A percentile compares a stretch with the other conserved stretches of the same genome.
phyloP scores from a whole-genome alignment of 2,329 filamentous ascomycete genomes.

The Colletotrichum sublineola region DNA sequence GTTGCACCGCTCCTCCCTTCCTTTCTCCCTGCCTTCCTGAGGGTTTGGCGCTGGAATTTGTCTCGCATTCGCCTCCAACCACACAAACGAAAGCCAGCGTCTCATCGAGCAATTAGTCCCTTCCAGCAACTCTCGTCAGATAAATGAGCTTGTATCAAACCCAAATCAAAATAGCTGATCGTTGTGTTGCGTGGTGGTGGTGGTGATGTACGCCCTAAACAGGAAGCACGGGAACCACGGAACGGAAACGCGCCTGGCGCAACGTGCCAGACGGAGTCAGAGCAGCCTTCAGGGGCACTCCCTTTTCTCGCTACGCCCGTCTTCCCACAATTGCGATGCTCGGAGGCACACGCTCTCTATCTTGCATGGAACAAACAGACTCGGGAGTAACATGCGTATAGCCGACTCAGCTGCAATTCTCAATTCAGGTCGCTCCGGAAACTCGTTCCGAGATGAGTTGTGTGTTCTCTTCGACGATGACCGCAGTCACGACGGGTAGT shows the following conservation, averaged over 20 bases:
- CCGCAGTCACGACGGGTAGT: neutral
- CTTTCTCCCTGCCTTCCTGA: neutral
- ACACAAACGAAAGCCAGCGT: constrained; percentile 2
- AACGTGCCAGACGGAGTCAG: constrained; percentile 9
- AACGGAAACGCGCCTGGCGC: constrained; percentile 20
- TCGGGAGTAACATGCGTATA: neutral
- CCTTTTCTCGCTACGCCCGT: constrained; percentile 1
- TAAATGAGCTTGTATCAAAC: constrained; percentile 1
- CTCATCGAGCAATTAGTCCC: neutral
- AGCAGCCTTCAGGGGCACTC: constrained; percentile 10
- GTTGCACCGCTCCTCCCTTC: neutral
- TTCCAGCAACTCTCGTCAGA: neutral
- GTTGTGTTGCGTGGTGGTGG: neutral
- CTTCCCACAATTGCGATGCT: neutral
- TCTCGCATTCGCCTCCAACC: neutral
- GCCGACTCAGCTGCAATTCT: constrained; percentile 10
- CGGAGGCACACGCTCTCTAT: neutral
- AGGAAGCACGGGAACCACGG: constrained; percentile 32
- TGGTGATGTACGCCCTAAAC: neutral
- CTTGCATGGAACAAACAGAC: neutral
- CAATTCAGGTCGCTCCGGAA: neutral
- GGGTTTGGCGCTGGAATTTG: neutral
- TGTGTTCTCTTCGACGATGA: neutral
- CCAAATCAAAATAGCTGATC: neutral
- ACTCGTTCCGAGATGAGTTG: neutral